Percentiles rank a stretch among this genome's conserved stretches.
These are phyloP conservation scores for Lachnellula occidentalis DNA, from an alignment of 2,329 filamentous ascomycete species.

Conservation along the genomic window DNA sequence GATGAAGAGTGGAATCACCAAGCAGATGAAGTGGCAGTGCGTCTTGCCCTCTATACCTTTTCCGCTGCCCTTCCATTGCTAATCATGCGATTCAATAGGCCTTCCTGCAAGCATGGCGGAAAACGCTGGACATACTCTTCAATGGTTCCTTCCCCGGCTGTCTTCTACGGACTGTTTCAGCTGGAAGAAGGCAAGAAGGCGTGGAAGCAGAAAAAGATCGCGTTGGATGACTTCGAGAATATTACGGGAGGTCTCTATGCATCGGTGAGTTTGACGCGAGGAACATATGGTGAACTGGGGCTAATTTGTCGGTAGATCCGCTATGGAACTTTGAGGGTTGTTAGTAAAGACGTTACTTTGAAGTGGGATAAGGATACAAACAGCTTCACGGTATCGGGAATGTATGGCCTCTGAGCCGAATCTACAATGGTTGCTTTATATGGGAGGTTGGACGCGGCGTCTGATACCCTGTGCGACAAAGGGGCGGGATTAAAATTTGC, in stretches of 20 bases:
- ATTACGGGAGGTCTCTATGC: neutral
- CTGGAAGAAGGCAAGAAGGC: neutral
- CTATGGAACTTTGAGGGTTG: neutral
- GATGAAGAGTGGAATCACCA: conserved; percentile 3
- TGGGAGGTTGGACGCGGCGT: too few species aligned
- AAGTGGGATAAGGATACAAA: neutral
- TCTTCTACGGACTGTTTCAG: neutral
- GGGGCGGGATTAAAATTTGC: too few species aligned
- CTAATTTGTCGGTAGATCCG: neutral
- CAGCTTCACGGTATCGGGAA: conserved; percentile 1
- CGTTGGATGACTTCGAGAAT: neutral
- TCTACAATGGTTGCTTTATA: too few species aligned
- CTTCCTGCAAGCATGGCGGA: conserved; percentile 1
- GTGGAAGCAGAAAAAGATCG: conserved; percentile 3
- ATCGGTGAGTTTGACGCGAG: neutral
- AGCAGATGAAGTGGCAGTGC: conserved; percentile 3
- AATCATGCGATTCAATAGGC: neutral
- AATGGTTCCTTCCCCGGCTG: conserved; percentile 1
- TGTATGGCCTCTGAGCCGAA: neutral
- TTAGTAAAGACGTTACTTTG: neutral
- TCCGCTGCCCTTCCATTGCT: neutral
- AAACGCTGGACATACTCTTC: neutral
- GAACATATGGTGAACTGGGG: neutral
- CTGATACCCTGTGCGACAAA: too few species aligned
- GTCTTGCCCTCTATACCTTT: neutral